Evolutionary conservation across 2,329 filamentous ascomycete genomes (phyloP), one percentile per base, ranked within the genome.

Genomic region (Dactylellina drechsleri): DNA sequence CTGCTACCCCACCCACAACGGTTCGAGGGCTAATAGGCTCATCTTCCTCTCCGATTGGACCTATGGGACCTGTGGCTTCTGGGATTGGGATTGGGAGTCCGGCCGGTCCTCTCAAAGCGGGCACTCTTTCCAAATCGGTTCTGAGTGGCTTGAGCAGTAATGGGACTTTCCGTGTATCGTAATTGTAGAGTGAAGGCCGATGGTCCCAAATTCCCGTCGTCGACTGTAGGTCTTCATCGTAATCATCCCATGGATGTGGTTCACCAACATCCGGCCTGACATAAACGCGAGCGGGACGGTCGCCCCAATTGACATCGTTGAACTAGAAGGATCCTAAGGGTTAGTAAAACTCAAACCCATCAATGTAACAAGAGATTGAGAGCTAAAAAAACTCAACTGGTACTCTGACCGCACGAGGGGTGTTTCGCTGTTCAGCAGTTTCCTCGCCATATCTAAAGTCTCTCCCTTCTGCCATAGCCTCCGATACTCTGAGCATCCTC

Each of bases 81-180:
- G 57, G 58, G 4, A 41, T 26, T n/a, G 49, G 40, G 2, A 68
- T 16, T 2, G 49, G 49, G 2, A 68, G 26, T 2, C 65, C 65
- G 31, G 47, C 65, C 6, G 65, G 65, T 10, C 57, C 65, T 56
- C 18, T 61, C n/a, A 45, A 36, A 28, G 26, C 47, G 18, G 56
- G 36, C 31, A 58, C 13, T 47, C 20, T 16, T 15, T 26, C 20
- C 40, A 23, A 36, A 16, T 28, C 41, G 12, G 43, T 60, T 53
- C 16, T 41, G 23, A 45, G 52, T 52, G 23, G 43, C 26, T 58
- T 50, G 41, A 50, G 50, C 16, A 28, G 20, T 16, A 49, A 18
- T 49, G 40, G 56, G 20, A 28, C 43, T 36, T 49, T 26, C 3
- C 13, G 8, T 23, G 23, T 4, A n/a, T 18, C 23, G 41, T 47